Base-by-base conservation (phyloP, 108 stramenopile species). In the Pinguiococcus pyrenoidosus region DNA sequence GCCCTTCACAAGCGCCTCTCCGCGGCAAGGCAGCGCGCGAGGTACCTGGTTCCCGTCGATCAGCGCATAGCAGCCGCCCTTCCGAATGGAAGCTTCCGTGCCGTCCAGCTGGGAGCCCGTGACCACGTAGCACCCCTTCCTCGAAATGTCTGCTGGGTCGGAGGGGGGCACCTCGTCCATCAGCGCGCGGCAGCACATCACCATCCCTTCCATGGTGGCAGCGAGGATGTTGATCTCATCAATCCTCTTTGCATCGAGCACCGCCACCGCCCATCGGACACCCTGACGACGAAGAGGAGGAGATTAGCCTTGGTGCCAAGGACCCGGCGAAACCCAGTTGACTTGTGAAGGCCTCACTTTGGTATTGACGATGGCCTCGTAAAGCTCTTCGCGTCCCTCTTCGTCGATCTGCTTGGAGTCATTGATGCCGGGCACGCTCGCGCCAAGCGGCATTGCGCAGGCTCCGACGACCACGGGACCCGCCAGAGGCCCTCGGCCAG, bases 141-240 rank as follows among this genome's bases (percentile, higher is more conserved):
- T n/a, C n/a, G n/a, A n/a, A n/a, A n/a, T n/a, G n/a, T n/a, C n/a
- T n/a, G n/a, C n/a, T n/a, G n/a, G n/a, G n/a, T n/a, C n/a, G n/a
- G n/a, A n/a, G n/a, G n/a, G n/a, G n/a, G n/a, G n/a, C n/a, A n/a
- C n/a, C n/a, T n/a, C n/a, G n/a, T n/a, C n/a, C n/a, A n/a, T n/a
- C n/a, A n/a, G n/a, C n/a, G n/a, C n/a, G n/a, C n/a, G 29, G 29
- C 44, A 54, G 6, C 27, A 52, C 9, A 78, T 78, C 30, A 54
- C 46, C 96, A 98, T 98, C 0, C 71, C 86, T 41, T 77, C 59
- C 56, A 91, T 48, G 4, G 91, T 88, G 4, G 96, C 92, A 56
- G 93, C 87, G 32, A 98, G 72, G 50, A 98, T 98, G 54, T 98
- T 98, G 37, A 94, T 72, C 71, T 85, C 75, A 65, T 99, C 97